A percentile compares a stretch with the other conserved stretches of the same genome.
phyloP scores from a whole-genome alignment of 1,139 yeast genomes.

The Saccharomycopsis phalli region DNA sequence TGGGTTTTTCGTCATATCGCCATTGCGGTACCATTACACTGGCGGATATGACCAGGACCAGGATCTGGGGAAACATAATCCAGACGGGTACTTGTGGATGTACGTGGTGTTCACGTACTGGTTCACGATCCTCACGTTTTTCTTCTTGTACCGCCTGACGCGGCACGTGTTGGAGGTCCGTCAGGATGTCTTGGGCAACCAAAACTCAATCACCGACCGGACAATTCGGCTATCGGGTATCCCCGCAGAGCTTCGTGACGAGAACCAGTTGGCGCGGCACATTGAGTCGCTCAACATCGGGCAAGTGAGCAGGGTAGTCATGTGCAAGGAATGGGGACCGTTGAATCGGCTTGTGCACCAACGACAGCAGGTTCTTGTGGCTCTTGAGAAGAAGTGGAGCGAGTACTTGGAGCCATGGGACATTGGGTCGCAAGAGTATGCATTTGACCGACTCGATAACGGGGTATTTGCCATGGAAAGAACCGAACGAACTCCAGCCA shows the following conservation, averaged over 20 bases:
- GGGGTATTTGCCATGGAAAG: slow-evolving; percentile 13
- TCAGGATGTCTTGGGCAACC: slow-evolving; percentile 78
- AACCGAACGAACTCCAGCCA: background rate
- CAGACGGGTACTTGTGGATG: slow-evolving; percentile 50
- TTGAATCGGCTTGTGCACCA: slow-evolving; percentile 56
- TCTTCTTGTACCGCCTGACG: slow-evolving; percentile 59
- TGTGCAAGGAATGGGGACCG: slow-evolving; percentile 79
- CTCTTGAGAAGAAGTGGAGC: slow-evolving; percentile 70
- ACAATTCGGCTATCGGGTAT: slow-evolving; percentile 86
- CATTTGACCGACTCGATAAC: slow-evolving; percentile 14
- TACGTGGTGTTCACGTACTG: slow-evolving; percentile 82
- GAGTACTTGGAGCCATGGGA: slow-evolving; percentile 45
- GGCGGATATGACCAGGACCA: slow-evolving; percentile 56
- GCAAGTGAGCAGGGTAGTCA: slow-evolving; percentile 61
- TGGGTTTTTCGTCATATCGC: slow-evolving; percentile 62
- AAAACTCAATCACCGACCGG: slow-evolving; percentile 85
- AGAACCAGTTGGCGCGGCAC: slow-evolving; percentile 56
- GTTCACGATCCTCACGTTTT: slow-evolving; percentile 63
- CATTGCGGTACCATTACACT: slow-evolving; percentile 61
- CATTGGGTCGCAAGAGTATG: slow-evolving; percentile 7
- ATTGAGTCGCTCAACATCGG: slow-evolving; percentile 76
- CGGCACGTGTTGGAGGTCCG: slow-evolving; percentile 63
- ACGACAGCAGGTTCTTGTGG: slow-evolving; percentile 44
- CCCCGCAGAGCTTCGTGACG: slow-evolving; percentile 74
- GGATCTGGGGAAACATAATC: slow-evolving; percentile 28